Evolutionary conservation across 2,329 filamentous ascomycete species (phyloP), one percentile per base, ranked within the genome.

Genomic region (Colletotrichum echinochloae): DNA sequence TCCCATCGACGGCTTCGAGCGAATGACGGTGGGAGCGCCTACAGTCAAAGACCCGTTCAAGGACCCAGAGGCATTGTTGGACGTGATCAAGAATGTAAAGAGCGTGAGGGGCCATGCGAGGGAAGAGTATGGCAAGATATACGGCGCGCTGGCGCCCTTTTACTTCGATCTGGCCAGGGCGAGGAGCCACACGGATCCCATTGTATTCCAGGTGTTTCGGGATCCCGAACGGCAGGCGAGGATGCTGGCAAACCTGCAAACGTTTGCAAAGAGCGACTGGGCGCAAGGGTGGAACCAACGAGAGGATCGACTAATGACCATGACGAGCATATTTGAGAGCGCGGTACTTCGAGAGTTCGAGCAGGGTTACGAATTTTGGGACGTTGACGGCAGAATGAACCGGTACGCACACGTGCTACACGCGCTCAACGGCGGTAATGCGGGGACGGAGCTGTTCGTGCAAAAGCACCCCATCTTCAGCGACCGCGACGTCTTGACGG

Each of bases 331-430:
- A 70, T 99, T 99, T 76, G 95, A 98, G 81, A 94, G 91, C 66
- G 94, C 95, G 4, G 95, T 97, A 4, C 83, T 98, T 61, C 89
- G 92, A 59, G 96, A 99, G 79, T 99, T 99, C 75, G 93, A 97
- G 80, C 92, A 96, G 77, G 96, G 94, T 5, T 97, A 97, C 74
- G 94, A 96, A 78, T 91, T 90, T 52, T 93, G 92, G 83, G 95
- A 99, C 79, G 90, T 97, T 64, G 92, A 97, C 74, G 94, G 94
- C 2, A 87, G 91, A 64, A 98, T 98, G 95, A 90, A 88, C 74
- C 89, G 92, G 77, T 98, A 97, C 80, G 95, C 95, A 2, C 90
- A 94, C 75, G 94, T 99, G 20, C 83, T 99, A 66, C 90, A 93
- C 68, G 88, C 88, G 2, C 85, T 99, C 54, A 97, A 97, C 78